Conservation (phyloP, 176 grass and related monocot genomes). For the Puya raimondii region DNA sequence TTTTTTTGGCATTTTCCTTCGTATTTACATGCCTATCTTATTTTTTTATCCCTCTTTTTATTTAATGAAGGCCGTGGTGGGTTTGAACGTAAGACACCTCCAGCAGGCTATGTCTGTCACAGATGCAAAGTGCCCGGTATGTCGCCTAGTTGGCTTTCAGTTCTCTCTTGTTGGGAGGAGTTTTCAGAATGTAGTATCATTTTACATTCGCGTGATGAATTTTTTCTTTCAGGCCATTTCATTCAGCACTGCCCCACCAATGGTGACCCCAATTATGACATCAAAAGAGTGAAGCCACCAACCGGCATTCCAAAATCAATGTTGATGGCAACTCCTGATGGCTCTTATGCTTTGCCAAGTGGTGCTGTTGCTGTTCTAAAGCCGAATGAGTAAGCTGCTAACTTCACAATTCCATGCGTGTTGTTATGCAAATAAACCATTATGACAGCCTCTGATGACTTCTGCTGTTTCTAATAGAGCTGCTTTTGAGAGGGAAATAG, state of each 20-base stretch:
- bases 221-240: constrained; percentile 69
- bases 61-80: constrained; percentile 57
- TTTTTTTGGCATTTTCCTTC: constrained; percentile 1
- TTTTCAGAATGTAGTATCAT: constrained; percentile 9
- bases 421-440: neutral
- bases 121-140: constrained; percentile 97
- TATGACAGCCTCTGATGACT: constrained; percentile 3
- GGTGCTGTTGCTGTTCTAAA: constrained; percentile 91
- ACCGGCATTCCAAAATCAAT: constrained; percentile 99
- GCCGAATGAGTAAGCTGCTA: constrained; percentile 78
- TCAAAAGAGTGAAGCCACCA: constrained; percentile 86
- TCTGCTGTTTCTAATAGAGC: constrained; percentile 45
- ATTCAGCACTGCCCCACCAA: constrained; percentile 98
- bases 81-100: constrained; percentile 59
- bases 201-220: constrained; percentile 11
- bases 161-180: constrained; percentile 4
- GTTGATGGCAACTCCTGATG: constrained; percentile 91
- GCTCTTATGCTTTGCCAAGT: constrained; percentile 82
- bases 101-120: constrained; percentile 94
- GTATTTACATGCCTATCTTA: constrained; percentile 10
- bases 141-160: constrained; percentile 12
- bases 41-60: constrained; percentile 18
- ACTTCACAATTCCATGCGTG: constrained; percentile 2
- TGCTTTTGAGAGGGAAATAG: constrained; percentile 98
- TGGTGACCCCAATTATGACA: constrained; percentile 78